Base-by-base conservation (phyloP, 225 moss, liverwort and hornwort species). In the Rhytidiadelphus loreus region DNA sequence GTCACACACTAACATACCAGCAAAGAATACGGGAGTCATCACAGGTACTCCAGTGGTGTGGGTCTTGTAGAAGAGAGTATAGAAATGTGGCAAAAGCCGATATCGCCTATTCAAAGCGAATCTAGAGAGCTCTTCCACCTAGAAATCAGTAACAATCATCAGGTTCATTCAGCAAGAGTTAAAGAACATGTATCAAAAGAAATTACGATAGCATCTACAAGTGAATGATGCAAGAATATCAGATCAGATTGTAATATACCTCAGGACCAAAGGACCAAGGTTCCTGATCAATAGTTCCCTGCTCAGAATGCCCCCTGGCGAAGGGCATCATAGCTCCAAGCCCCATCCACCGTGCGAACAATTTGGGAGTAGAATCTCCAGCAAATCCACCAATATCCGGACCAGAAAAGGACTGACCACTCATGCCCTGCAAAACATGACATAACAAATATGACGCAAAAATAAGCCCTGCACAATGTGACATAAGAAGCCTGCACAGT, bases 311-410 rank as follows among this genome's bases (percentile, higher is more conserved):
- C 8, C 93, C 97, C 57, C 98, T 92, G 48, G 95, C 91, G 90
- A 98, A 98, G 21, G 98, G 98, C 61, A 98, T 61, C 95, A 98
- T 93, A 14, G 96, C 86, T 25, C 97, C 98, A 86, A 98, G 91
- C 52, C 97, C 98, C 92, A 98, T 96, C 98, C 98, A 98, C 69
- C 98, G 93, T 22, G 97, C 98, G 81, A 93, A 97, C 86, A 98
- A 77, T 72, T 94, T 95, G 13, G 98, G 95, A 62, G 98, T 94
- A 61, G 91, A 81, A 87, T 98, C 95, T 29, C 98, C 98, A 77
- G 85, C 92, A 90, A 98, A 98, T 56, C 98, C 98, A 88, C 98
- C 98, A 84, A 98, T 95, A 84, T 98, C 98, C 59, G 97, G 97
- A 64, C 98, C 97, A n/a, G 92, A 91, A 69, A 98, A 94, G 16